Conservation (phyloP, 2,329 filamentous ascomycete genomes). For the Epichloe baconii region DNA sequence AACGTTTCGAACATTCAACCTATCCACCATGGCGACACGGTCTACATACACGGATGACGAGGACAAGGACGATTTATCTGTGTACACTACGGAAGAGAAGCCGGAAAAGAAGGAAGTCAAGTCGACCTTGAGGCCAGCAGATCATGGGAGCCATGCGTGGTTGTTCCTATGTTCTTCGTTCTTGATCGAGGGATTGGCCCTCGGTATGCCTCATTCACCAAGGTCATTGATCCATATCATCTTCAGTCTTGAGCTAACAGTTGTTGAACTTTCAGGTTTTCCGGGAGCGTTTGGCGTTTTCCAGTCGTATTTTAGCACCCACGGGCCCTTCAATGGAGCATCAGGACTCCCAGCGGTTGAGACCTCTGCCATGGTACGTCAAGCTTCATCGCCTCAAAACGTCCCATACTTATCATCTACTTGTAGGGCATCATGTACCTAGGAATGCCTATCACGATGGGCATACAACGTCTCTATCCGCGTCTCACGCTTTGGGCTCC, state of each 20-base stretch:
- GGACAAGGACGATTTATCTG: conserved; percentile 1
- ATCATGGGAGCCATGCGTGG: conserved; percentile 25
- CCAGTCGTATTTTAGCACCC: conserved; percentile 47
- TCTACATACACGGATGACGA: not conserved
- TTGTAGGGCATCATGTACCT: conserved; percentile 37
- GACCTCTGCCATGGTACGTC: conserved; percentile 37
- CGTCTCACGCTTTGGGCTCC: conserved; percentile 24
- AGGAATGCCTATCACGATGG: conserved; percentile 30
- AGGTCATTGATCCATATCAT: too few relatives aligned
- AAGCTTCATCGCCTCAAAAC: not conserved
- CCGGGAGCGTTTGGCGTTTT: conserved; percentile 54
- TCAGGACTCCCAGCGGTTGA: conserved; percentile 44
- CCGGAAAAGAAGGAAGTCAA: not conserved
- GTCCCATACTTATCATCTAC: not conserved
- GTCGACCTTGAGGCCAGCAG: conserved; percentile 5
- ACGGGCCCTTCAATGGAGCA: conserved; percentile 38
- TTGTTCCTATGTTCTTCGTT: conserved; percentile 14
- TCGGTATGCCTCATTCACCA: conserved; percentile 5
- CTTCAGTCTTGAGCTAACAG: not conserved
- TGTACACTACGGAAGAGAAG: not conserved
- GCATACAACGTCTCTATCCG: conserved; percentile 27
- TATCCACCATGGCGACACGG: not conserved
- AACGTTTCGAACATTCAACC: not conserved
- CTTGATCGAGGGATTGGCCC: conserved; percentile 9
- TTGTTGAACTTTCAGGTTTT: conserved; percentile 33